Percentiles rank a stretch among this genome's conserved stretches.
Evolutionary conservation across 192 early-diverging fungal species (phyloP).

Genomic region (Podila minutissima): DNA sequence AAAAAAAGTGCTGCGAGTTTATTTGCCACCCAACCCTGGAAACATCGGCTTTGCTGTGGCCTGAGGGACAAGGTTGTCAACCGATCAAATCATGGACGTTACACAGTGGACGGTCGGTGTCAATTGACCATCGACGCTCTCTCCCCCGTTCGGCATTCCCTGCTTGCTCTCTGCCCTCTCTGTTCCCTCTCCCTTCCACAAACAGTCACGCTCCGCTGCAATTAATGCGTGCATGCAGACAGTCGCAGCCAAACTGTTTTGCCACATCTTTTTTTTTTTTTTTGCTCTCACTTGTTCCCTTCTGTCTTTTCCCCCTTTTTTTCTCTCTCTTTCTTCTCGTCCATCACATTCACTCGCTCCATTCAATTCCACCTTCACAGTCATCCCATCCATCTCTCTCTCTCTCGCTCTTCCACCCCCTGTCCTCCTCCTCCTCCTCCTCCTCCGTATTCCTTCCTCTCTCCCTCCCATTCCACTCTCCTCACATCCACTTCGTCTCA

Average conservation of each 20-base stretch:
- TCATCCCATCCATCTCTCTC: not conserved
- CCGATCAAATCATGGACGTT: too few relatives aligned
- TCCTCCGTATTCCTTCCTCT: not conserved
- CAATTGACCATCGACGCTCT: too few relatives aligned
- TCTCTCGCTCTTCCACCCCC: not conserved
- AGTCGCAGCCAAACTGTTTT: too few relatives aligned
- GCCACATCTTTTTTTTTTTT: too few relatives aligned
- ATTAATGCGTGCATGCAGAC: too few relatives aligned
- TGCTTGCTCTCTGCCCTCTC: not conserved
- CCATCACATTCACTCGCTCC: not conserved
- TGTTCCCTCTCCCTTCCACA: not conserved
- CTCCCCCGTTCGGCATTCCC: not conserved
- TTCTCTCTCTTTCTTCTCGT: not conserved
- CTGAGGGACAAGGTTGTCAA: too few relatives aligned
- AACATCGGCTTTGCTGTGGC: too few relatives aligned
- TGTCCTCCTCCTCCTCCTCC: not conserved
- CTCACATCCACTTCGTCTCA: not conserved
- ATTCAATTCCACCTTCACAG: not conserved
- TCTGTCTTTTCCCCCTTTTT: not conserved
- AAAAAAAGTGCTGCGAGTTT: not conserved
- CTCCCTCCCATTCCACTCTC: not conserved
- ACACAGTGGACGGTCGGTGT: too few relatives aligned
- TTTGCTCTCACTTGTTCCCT: not conserved
- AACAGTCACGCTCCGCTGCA: too few relatives aligned
- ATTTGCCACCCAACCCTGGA: too few relatives aligned